Evolutionary conservation across 2,329 filamentous ascomycete genomes (phyloP).

Genomic region (Parasarocladium wereldwijsianum): DNA sequence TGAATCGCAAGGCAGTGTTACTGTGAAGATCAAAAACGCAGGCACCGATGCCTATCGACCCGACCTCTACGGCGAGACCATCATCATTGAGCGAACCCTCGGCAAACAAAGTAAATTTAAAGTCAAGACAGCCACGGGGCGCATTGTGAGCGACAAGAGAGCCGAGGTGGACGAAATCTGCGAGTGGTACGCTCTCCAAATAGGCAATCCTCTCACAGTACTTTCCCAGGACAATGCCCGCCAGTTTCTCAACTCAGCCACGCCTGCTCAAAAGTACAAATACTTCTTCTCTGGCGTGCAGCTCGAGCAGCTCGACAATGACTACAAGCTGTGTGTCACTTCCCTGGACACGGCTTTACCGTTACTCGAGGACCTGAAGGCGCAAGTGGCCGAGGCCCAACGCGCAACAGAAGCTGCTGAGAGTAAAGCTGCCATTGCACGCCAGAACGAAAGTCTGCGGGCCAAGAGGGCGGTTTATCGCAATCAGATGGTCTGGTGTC

Average conservation of each 20-base stretch:
- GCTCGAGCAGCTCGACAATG: constrained; percentile 78
- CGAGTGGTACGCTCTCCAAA: constrained; percentile 84
- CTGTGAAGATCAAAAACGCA: constrained; percentile 81
- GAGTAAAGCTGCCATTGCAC: constrained; percentile 47
- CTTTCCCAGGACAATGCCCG: constrained; percentile 90
- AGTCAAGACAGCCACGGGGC: constrained; percentile 58
- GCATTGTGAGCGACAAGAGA: constrained; percentile 67
- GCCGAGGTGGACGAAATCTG: constrained; percentile 82
- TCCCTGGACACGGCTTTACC: constrained; percentile 49
- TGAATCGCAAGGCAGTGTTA: constrained; percentile 57
- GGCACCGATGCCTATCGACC: constrained; percentile 73
- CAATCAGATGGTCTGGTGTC: constrained; percentile 70
- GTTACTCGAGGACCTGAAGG: constrained; percentile 20
- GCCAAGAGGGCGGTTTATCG: constrained; percentile 42
- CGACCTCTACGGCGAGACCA: constrained; percentile 68
- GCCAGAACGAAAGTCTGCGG: constrained; percentile 51
- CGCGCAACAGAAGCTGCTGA: constrained; percentile 42
- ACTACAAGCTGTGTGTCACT: constrained; percentile 75
- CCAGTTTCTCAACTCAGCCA: constrained; percentile 79
- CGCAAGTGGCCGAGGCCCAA: constrained; percentile 19
- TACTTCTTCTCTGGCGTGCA: constrained; percentile 94
- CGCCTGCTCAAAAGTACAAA: constrained; percentile 76
- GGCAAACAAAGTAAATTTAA: constrained; percentile 69
- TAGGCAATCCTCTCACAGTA: constrained; percentile 93
- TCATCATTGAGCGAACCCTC: constrained; percentile 86